Evolutionary conservation across 352 stramenopile species (phyloP).

Genomic region (Pythium phragmitis): DNA sequence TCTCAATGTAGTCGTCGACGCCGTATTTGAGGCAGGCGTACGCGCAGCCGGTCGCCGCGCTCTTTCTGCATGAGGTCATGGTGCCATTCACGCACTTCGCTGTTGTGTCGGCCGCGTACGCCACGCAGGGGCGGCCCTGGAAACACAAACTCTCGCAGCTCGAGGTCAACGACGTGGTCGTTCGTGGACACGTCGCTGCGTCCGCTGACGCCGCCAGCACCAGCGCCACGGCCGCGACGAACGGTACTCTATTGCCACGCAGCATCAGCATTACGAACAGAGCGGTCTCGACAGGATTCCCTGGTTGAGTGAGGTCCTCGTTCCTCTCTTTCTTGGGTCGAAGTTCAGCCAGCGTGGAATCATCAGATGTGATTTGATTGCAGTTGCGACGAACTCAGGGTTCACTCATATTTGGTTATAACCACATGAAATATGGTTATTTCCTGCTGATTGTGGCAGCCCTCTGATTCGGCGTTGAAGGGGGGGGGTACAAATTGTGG

Average conservation of each 20-base stretch:
- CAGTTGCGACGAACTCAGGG: too few relatives aligned
- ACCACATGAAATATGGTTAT: too few relatives aligned
- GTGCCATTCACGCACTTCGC: neutral
- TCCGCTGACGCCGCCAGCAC: neutral
- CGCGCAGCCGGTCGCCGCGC: conserved; percentile 28
- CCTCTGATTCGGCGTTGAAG: too few relatives aligned
- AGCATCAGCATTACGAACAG: neutral
- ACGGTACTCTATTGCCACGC: neutral
- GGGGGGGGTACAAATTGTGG: too few relatives aligned
- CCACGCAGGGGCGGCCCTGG: conserved; percentile 49
- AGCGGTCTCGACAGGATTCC: too few relatives aligned
- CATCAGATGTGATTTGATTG: neutral
- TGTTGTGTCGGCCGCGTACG: conserved; percentile 29
- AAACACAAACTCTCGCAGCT: conserved; percentile 53
- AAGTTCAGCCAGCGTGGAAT: too few relatives aligned
- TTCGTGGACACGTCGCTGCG: conserved; percentile 36
- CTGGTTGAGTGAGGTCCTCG: too few relatives aligned
- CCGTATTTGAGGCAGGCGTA: conserved; percentile 55
- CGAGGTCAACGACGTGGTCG: conserved; percentile 47
- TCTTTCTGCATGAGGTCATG: conserved; percentile 13
- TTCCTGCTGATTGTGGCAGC: too few relatives aligned
- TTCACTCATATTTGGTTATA: too few relatives aligned
- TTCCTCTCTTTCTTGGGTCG: too few relatives aligned
- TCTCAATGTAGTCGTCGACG: conserved; percentile 39
- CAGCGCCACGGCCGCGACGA: neutral